Conservation (phyloP, 192 early-diverging fungal genomes). For the Jimgerdemannia lactiflua region DNA sequence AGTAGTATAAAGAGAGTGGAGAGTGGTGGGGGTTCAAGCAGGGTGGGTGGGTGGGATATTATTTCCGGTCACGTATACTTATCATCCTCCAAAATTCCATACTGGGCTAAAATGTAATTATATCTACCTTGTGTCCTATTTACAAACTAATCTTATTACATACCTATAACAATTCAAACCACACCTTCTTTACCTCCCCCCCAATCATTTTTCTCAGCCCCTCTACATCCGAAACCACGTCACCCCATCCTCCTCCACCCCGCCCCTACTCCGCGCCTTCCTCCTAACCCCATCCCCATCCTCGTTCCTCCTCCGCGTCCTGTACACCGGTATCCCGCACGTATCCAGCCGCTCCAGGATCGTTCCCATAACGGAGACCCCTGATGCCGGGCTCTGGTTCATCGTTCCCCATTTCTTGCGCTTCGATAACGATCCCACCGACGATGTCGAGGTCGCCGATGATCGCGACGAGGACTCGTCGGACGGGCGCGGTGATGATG, state of each 20-base stretch:
- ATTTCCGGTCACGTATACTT: too few relatives aligned
- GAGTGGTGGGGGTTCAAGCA: not conserved
- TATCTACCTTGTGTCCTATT: too few relatives aligned
- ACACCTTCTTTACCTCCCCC: too few relatives aligned
- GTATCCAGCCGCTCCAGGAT: not conserved
- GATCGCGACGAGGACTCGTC: not conserved
- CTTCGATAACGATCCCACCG: not conserved
- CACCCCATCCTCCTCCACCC: not conserved
- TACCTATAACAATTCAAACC: too few relatives aligned
- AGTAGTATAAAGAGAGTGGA: not conserved
- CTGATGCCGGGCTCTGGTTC: not conserved
- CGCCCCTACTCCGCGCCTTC: not conserved
- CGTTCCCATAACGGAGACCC: not conserved
- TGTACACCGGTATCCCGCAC: not conserved
- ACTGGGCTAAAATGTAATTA: too few relatives aligned
- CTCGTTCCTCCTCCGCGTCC: too few relatives aligned
- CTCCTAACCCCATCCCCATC: not conserved
- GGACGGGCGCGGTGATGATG: not conserved
- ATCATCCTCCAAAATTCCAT: too few relatives aligned
- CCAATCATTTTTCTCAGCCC: too few relatives aligned
- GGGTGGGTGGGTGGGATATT: not conserved
- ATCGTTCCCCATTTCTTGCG: not conserved
- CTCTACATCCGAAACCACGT: not conserved
- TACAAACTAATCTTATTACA: too few relatives aligned
- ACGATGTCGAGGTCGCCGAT: not conserved